Conservation (phyloP, 331 rosid genomes). For the Dryas integrifolia region DNA sequence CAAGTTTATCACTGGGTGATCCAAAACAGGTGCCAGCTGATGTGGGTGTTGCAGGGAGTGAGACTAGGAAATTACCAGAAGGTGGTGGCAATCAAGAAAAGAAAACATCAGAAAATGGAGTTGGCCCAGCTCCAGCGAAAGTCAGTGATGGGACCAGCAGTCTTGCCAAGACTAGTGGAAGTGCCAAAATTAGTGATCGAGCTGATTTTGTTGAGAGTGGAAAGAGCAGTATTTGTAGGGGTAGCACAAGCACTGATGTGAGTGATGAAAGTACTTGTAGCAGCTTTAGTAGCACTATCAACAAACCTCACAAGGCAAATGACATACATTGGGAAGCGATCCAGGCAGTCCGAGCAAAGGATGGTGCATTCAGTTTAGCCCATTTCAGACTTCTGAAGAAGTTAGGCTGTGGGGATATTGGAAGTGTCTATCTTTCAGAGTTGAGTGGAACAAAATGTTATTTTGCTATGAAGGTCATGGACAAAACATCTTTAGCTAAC, state of each 20-base stretch:
- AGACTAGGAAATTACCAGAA: slow-evolving; percentile 15
- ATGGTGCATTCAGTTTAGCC: slow-evolving; percentile 41
- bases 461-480: slow-evolving; percentile 60
- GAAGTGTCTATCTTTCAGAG: slow-evolving; percentile 54
- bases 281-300: slow-evolving; percentile 49
- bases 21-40: slow-evolving; percentile 27
- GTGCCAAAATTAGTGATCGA: slow-evolving; percentile 34
- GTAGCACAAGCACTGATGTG: slow-evolving; percentile 54
- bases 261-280: slow-evolving; percentile 59
- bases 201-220: slow-evolving; percentile 51
- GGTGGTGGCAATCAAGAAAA: slow-evolving; percentile 30
- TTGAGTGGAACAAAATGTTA: slow-evolving; percentile 52
- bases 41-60: slow-evolving; percentile 10
- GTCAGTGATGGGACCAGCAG: slow-evolving; percentile 40
- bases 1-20: slow-evolving; percentile 32
- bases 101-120: slow-evolving; percentile 24
- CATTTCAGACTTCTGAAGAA: slow-evolving; percentile 55
- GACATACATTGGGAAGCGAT: slow-evolving; percentile 57
- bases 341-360: slow-evolving; percentile 47
- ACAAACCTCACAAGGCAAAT: slow-evolving; percentile 58
- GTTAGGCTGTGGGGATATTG: slow-evolving; percentile 59
- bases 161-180: slow-evolving; percentile 47
- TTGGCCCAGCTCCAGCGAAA: slow-evolving; percentile 27
- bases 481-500: slow-evolving; percentile 46
- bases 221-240: slow-evolving; percentile 56